Evolutionary conservation across 805 yeast species (phyloP), one percentile per base, ranked within the genome.

Genomic region (Wickerhamomyces chaumierensis): DNA sequence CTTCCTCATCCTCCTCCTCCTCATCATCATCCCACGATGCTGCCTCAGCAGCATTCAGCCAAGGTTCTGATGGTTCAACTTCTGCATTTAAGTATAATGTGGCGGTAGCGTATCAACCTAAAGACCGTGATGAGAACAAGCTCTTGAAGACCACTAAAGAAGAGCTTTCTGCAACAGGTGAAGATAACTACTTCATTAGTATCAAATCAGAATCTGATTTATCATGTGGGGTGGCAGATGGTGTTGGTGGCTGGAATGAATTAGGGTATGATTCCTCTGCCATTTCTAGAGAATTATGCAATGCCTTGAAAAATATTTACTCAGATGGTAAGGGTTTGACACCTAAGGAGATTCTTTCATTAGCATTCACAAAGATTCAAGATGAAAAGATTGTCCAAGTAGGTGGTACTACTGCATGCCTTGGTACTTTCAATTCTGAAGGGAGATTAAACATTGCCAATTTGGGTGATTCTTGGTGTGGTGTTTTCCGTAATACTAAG

Each of bases 221-320:
- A 0, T 73, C 81, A 4, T 68, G 78, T n/a, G 94, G 90, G 18
- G 92, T 83, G 3, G 81, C 96, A 5, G 98, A 90, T 61, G 98
- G 98, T 13, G 97, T 92, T 4, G 97, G 97, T 14, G 97, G 97
- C 3, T 90, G 97, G 96, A 73, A 83, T 2, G 92, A 84, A 43
- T 79, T 83, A 35, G 96, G 96, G 0, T 81, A 76, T 50, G 96
- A 90, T 56, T 83, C 95, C 2, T 73, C 86, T 41, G 90, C 90
- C 7, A 83, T 90, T 42, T 78, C 92, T 32, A 68, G 94, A 48
- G 92, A 84, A 49, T 61, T 90, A 31, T 81, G 95, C 46, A 60
- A 60, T 5, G 64, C 73, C 3, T 66, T 85, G 52, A 66, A 69
- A 16, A 53, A 59, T 47, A 45, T 50, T 19, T 41, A 44, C 40